Evolutionary conservation across 2,329 filamentous ascomycete species (phyloP), one percentile per base, ranked within the genome.

Genomic region (Ascochyta fabae): DNA sequence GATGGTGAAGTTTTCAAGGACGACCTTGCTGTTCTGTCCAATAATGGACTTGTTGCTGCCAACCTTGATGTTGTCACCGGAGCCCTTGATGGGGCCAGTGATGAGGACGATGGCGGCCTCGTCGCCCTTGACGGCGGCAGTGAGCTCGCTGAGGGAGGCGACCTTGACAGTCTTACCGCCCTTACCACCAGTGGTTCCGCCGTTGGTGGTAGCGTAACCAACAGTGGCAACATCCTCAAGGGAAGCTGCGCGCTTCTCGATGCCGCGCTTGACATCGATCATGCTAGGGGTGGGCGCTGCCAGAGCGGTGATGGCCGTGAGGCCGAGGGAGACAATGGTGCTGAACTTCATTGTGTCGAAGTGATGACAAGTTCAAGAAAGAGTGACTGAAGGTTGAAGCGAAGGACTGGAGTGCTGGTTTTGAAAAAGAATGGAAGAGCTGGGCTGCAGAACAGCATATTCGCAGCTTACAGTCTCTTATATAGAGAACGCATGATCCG

Each of bases 21-120:
- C 75, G 34, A 77, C 79, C 44, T 73, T 73, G 35, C 76, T 74
- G 46, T 81, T 78, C 53, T 81, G 77, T 52, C 83, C 83, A 48
- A 84, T 74, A 59, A 85, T 74, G 22, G 79, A 80, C 54, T 82
- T 85, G 73, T 81, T 79, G 53, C 78, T 78, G 49, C 72, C 69
- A 35, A 84, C 70, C 57, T 79, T 77, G 56, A 84, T 69, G 45
- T 80, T 75, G 16, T 65, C 65, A 26, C 59, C 66, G 31, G 68
- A 77, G 42, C 76, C 77, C 35, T 68, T 70, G 51, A 83, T 76
- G 34, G 75, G 75, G 23, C 81, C 80, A 15, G 75, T 77, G 60
- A 84, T 70, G 53, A 77, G 76, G 53, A 83, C 76, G 40, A 84
- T 80, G 38, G 75, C 76, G 15, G 78, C 76, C 3, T 69, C 69